Conservation (phyloP, 495 filamentous ascomycete genomes). For the Bombardia bombarda region DNA sequence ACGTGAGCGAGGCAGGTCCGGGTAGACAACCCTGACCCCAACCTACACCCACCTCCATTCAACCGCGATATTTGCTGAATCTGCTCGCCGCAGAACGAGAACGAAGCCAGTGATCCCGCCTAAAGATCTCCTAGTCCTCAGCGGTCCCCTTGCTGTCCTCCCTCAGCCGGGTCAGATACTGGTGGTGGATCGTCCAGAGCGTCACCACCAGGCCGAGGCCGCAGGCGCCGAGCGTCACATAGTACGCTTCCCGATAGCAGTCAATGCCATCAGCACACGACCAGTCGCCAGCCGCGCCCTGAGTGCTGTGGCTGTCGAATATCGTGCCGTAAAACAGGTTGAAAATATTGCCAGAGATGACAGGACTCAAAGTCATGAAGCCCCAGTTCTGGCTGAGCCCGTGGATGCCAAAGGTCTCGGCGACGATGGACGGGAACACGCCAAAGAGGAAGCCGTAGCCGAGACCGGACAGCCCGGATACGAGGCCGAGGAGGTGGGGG, state of each 20-base stretch:
- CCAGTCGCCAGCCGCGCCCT: conserved; percentile 58
- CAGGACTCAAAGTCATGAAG: conserved; percentile 80
- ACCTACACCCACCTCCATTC: too few species aligned
- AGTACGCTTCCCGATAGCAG: conserved; percentile 79
- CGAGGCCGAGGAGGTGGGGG: conserved; percentile 65
- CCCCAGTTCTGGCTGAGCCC: conserved; percentile 94
- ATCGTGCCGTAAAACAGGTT: conserved; percentile 80
- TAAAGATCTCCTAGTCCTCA: conserved; percentile 18
- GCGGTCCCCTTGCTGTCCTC: conserved; percentile 24
- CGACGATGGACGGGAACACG: conserved; percentile 84
- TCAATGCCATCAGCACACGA: conserved; percentile 70
- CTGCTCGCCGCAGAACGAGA: too few species aligned
- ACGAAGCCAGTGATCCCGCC: not conserved
- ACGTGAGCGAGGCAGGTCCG: too few species aligned
- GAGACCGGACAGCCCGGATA: conserved; percentile 78
- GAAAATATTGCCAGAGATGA: conserved; percentile 82
- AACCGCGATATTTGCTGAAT: too few species aligned
- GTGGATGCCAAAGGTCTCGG: conserved; percentile 82
- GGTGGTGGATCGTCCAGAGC: conserved; percentile 70
- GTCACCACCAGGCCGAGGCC: conserved; percentile 60
- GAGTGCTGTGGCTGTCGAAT: conserved; percentile 69
- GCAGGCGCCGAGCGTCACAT: conserved; percentile 70
- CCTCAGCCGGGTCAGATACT: conserved; percentile 28
- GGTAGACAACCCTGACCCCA: too few species aligned
- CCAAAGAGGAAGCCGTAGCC: conserved; percentile 94